phyloP scores from a whole-genome alignment of 2,329 filamentous ascomycete genomes.

The Trichoderma simmonsii region DNA sequence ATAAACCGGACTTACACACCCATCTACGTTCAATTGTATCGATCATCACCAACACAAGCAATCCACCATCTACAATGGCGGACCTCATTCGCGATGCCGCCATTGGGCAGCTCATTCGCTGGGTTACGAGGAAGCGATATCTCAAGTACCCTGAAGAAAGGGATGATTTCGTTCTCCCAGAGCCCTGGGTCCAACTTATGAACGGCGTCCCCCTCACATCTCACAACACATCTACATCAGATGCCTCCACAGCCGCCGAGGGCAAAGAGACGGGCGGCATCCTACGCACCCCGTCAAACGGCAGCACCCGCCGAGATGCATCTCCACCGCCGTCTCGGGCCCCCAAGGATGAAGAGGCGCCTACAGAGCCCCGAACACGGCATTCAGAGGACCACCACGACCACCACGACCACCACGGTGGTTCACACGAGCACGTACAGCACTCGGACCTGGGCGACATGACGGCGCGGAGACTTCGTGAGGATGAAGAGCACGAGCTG shows the following conservation, averaged over 20 bases:
- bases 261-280: slow-evolving; percentile 19
- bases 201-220: slow-evolving; percentile 26
- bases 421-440: slow-evolving; percentile 19
- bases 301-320: slow-evolving; percentile 15
- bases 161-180: slow-evolving; percentile 51
- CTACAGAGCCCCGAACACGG: background rate
- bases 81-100: slow-evolving; percentile 52
- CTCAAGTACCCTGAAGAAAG: slow-evolving; percentile 60
- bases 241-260: slow-evolving; percentile 25
- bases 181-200: slow-evolving; percentile 35
- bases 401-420: background rate
- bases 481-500: slow-evolving; percentile 34
- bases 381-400: background rate
- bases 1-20: background rate
- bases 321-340: background rate
- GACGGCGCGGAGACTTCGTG: background rate
- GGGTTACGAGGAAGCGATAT: slow-evolving; percentile 48
- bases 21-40: background rate
- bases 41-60: background rate
- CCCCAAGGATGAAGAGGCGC: slow-evolving; percentile 16
- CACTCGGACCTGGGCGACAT: slow-evolving; percentile 2
- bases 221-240: slow-evolving; percentile 23
- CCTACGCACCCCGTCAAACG: background rate
- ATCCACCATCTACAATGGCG: slow-evolving; percentile 23
- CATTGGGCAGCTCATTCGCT: slow-evolving; percentile 57